phyloP scores from a whole-genome alignment of 1,139 yeast genomes.

The Zhuliangozyma parablackwelliae region DNA sequence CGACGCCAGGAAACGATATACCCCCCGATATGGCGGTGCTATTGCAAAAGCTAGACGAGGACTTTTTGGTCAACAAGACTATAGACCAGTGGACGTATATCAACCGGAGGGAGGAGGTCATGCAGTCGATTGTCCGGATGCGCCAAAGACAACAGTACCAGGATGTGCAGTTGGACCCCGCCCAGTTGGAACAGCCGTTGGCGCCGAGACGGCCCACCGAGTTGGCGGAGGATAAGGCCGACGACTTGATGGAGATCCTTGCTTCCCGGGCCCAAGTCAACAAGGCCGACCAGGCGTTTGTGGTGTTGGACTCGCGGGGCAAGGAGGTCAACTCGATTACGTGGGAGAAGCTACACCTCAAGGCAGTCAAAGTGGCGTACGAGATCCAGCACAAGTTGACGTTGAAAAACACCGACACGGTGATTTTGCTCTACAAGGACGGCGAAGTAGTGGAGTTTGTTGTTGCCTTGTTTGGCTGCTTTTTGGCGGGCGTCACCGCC shows the following conservation, averaged over 20 bases:
- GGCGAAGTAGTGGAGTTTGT: constrained; percentile 82
- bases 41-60: constrained; percentile 41
- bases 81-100: constrained; percentile 50
- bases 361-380: constrained; percentile 85
- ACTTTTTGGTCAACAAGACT: constrained; percentile 35
- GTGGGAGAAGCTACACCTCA: constrained; percentile 85
- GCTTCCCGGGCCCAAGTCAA: constrained; percentile 66
- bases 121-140: constrained; percentile 33
- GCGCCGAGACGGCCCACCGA: constrained; percentile 46
- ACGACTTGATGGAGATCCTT: constrained; percentile 67
- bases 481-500: constrained; percentile 90
- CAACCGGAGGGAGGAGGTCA: constrained; percentile 43
- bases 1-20: constrained; percentile 24
- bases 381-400: constrained; percentile 71
- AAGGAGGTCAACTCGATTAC: constrained; percentile 72
- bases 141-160: constrained; percentile 31
- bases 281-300: constrained; percentile 66
- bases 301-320: constrained; percentile 71
- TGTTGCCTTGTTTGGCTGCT: constrained; percentile 85
- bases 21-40: constrained; percentile 47
- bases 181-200: constrained; percentile 50
- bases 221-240: constrained; percentile 24
- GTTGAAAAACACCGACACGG: constrained; percentile 76
- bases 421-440: constrained; percentile 77
- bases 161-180: constrained; percentile 27